These are phyloP conservation scores for Mollisia scopiformis DNA, from an alignment of 2,329 filamentous ascomycete genomes.

Conservation along the genomic window DNA sequence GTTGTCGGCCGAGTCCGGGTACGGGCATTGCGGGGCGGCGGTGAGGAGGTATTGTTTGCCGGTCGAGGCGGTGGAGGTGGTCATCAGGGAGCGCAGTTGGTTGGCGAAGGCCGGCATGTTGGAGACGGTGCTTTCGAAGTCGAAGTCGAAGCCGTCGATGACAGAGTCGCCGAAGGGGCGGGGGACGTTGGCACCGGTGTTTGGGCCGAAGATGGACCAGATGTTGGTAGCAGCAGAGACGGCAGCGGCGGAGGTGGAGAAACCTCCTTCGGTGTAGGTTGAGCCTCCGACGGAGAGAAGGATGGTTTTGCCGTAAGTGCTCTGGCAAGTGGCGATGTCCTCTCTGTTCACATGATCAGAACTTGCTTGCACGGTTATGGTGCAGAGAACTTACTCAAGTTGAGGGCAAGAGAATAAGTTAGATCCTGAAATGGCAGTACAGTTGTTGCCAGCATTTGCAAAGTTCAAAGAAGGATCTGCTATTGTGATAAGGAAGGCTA, in stretches of 20 bases:
- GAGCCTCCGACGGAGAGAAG: slow-evolving; percentile 73
- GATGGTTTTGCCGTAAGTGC: slow-evolving; percentile 66
- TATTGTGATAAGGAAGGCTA: slow-evolving; percentile 65
- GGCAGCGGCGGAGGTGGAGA: slow-evolving; percentile 55
- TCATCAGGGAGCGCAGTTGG: slow-evolving; percentile 58
- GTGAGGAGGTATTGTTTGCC: slow-evolving; percentile 61
- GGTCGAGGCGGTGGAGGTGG: slow-evolving; percentile 41
- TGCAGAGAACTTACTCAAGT: slow-evolving; percentile 55
- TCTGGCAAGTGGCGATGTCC: slow-evolving; percentile 64
- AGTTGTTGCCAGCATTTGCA: slow-evolving; percentile 64
- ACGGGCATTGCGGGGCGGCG: slow-evolving; percentile 70
- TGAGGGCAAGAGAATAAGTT: slow-evolving; percentile 63
- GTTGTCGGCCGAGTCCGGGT: slow-evolving; percentile 62
- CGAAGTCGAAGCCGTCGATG: slow-evolving; percentile 78
- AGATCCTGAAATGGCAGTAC: slow-evolving; percentile 60
- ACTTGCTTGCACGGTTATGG: neutral
- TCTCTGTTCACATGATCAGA: slow-evolving; percentile 23
- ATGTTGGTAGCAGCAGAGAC: slow-evolving; percentile 60
- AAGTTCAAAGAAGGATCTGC: slow-evolving; percentile 62
- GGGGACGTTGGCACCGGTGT: slow-evolving; percentile 45
- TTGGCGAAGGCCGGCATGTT: slow-evolving; percentile 66
- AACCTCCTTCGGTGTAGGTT: slow-evolving; percentile 71
- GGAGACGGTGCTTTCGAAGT: slow-evolving; percentile 62
- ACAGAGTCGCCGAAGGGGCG: slow-evolving; percentile 69
- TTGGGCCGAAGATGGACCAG: slow-evolving; percentile 73